These are phyloP conservation scores for Dionaea muscipula DNA, from an alignment of 179 eudicot genomes.

Conservation along the genomic window DNA sequence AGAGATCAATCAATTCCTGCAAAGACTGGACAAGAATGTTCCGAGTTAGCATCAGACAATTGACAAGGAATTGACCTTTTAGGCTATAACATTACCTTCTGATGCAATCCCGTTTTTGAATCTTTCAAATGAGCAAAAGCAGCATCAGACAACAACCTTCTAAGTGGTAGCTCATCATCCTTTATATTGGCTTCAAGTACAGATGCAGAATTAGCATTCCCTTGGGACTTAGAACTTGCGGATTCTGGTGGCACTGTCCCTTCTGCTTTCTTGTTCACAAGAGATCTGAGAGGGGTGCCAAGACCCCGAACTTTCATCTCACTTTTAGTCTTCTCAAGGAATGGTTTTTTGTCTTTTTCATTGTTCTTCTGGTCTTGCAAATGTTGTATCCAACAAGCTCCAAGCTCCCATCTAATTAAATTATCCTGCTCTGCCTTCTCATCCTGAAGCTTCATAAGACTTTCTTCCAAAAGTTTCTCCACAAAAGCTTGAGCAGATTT, in stretches of 20 bases:
- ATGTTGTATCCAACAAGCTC: conserved; percentile 99
- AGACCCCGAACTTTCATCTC: conserved; percentile 96
- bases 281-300: conserved; percentile 82
- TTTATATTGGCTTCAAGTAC: conserved; percentile 23
- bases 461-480: conserved; percentile 53
- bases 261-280: conserved; percentile 64
- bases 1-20: conserved; percentile 71
- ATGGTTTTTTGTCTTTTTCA: conserved; percentile 71
- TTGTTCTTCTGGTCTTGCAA: conserved; percentile 80
- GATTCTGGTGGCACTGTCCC: conserved; percentile 27
- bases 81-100: conserved; percentile 42
- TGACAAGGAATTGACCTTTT: background rate
- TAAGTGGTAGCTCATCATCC: conserved; percentile 54
- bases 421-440: conserved; percentile 45
- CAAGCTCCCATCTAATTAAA: conserved; percentile 93
- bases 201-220: conserved; percentile 27
- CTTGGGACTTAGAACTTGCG: conserved; percentile 26
- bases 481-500: conserved; percentile 53
- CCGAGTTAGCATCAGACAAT: background rate
- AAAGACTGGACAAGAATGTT: conserved; percentile 46
- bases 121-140: conserved; percentile 77
- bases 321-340: conserved; percentile 58
- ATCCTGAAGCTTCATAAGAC: conserved; percentile 64
- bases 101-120: conserved; percentile 85
- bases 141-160: conserved; percentile 61